Conservation (phyloP, 2,329 filamentous ascomycete genomes). For the Alternaria arbusti region DNA sequence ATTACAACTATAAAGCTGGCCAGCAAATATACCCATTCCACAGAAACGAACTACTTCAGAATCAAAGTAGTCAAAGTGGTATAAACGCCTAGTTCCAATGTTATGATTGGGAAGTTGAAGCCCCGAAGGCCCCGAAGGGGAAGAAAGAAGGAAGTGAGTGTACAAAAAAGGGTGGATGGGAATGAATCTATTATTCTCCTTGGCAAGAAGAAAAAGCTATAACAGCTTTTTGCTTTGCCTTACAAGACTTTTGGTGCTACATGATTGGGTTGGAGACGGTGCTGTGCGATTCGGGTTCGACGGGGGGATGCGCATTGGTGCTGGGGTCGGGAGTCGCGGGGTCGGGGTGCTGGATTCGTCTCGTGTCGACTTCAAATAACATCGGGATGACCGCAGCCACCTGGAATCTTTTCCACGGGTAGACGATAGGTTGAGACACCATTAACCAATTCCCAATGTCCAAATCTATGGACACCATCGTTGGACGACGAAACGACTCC, state of each 20-base stretch:
- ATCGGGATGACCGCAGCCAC: neutral
- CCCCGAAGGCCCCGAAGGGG: neutral
- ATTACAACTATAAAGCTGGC: constrained; percentile 23
- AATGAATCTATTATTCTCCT: constrained; percentile 32
- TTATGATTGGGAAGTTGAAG: neutral
- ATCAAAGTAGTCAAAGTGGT: constrained; percentile 6
- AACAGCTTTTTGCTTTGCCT: constrained; percentile 17
- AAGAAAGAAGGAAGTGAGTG: constrained; percentile 4
- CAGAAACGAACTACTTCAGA: neutral
- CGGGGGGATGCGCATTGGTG: constrained; percentile 11
- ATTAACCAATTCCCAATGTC: neutral
- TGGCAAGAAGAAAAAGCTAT: constrained; percentile 18
- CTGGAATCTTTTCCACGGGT: neutral
- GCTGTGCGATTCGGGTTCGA: constrained; percentile 29
- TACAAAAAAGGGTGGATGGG: constrained; percentile 18
- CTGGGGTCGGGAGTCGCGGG: constrained; percentile 10
- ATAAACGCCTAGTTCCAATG: constrained; percentile 7
- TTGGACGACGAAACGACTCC: neutral
- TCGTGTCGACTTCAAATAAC: neutral
- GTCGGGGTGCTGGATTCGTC: constrained; percentile 8
- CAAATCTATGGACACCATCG: neutral
- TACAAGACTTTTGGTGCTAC: constrained; percentile 45
- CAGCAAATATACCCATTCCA: constrained; percentile 13
- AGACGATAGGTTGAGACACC: neutral
- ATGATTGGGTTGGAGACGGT: constrained; percentile 39